phyloP scores from a whole-genome alignment of 2,329 filamentous ascomycete genomes.

The Erysiphe pisi region DNA sequence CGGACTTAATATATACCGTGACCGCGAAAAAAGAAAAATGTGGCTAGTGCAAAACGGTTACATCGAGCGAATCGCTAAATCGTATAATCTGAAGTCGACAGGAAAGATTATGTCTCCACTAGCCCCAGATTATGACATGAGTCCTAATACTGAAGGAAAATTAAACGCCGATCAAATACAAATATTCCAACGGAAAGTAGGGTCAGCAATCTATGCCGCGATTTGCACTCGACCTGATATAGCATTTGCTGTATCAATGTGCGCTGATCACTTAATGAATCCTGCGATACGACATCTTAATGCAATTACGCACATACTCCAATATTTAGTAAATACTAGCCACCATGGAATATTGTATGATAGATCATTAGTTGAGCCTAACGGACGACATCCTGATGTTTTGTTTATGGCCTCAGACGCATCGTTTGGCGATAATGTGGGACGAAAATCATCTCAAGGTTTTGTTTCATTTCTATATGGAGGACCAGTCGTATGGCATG shows the following conservation, averaged over 20 bases:
- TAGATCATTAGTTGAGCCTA: not conserved
- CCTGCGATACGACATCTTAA: not conserved
- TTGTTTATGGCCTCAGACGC: not conserved
- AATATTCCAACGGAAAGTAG: not conserved
- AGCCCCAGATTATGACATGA: conserved; percentile 18
- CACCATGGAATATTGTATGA: not conserved
- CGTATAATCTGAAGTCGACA: not conserved
- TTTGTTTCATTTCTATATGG: conserved; percentile 2
- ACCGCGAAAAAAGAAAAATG: not conserved
- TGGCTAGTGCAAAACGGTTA: not conserved
- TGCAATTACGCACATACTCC: not conserved
- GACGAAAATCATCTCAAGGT: not conserved
- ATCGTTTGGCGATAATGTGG: not conserved
- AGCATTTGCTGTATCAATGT: not conserved
- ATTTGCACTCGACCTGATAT: conserved; percentile 5
- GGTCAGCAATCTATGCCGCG: conserved; percentile 1
- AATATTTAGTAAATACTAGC: not conserved
- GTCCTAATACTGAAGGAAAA: conserved; percentile 20
- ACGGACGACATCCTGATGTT: not conserved
- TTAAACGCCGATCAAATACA: not conserved
- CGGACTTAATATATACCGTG: not conserved
- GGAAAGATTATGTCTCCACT: conserved; percentile 9
- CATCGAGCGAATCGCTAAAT: conserved; percentile 1
- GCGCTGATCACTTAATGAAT: not conserved
- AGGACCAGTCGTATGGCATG: conserved; percentile 24